Conservation (phyloP, 176 grass and related monocot species). For the Stipa capillata region DNA sequence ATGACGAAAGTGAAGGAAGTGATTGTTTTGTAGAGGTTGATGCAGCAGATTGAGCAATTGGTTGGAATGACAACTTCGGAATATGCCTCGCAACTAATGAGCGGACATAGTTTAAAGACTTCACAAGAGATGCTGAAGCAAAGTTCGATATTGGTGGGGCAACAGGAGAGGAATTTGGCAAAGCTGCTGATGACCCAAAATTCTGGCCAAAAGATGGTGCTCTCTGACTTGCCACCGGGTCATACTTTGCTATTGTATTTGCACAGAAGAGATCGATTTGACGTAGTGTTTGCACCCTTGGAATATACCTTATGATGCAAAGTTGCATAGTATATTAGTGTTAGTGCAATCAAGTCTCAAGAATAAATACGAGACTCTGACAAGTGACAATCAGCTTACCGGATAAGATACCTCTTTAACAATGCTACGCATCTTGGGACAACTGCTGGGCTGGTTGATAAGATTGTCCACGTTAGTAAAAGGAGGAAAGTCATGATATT, state of each 20-base stretch:
- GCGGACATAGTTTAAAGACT: conserved; percentile 90
- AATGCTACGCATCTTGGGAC: conserved; percentile 87
- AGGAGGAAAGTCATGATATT: neutral
- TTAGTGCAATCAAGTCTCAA: neutral
- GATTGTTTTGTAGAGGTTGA: conserved; percentile 52
- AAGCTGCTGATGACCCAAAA: conserved; percentile 31
- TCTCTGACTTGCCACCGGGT: conserved; percentile 50
- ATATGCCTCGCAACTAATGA: conserved; percentile 88
- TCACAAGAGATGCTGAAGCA: conserved; percentile 79
- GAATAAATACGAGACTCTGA: neutral
- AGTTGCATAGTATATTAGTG: conserved; percentile 5
- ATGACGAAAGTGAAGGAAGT: conserved; percentile 65
- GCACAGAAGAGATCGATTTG: conserved; percentile 94
- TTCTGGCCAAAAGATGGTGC: conserved; percentile 33
- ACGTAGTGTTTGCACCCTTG: conserved; percentile 73
- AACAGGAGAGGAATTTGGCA: conserved; percentile 42
- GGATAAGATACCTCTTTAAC: conserved; percentile 90
- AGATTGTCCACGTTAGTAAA: conserved; percentile 37
- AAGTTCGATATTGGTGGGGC: conserved; percentile 51
- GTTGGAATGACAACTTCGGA: conserved; percentile 87
- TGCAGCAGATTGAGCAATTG: conserved; percentile 31
- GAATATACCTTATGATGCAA: conserved; percentile 59
- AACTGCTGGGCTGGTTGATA: conserved; percentile 84
- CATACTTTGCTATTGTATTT: conserved; percentile 78
- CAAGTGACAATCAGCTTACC: conserved; percentile 34